A percentile compares a stretch with the other conserved stretches of the same genome.
These are phyloP conservation scores for Wallemia mellicola DNA, from an alignment of 1,284 basidiomycete species.

Conservation along the genomic window DNA sequence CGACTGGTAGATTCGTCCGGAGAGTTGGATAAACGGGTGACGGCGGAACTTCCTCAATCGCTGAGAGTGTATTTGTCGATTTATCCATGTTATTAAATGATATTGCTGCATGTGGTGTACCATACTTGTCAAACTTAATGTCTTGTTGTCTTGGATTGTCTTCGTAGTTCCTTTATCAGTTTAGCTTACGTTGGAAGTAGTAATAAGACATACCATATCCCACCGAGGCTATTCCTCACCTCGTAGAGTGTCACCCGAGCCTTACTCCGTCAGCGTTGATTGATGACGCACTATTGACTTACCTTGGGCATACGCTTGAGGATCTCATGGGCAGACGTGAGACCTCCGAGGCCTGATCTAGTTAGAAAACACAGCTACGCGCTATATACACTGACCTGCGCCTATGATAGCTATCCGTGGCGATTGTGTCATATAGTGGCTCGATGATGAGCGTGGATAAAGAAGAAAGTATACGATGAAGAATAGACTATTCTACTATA, in stretches of 20 bases:
- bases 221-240: neutral
- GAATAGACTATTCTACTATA: no score
- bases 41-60: neutral
- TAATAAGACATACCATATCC: neutral
- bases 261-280: no score
- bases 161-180: neutral
- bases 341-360: neutral
- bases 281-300: no score
- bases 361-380: neutral
- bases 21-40: neutral
- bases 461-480: no score
- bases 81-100: neutral
- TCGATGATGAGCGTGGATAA: no score
- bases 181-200: neutral
- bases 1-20: neutral
- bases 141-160: neutral
- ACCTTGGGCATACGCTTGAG: neutral
- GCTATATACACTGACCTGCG: neutral
- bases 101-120: neutral
- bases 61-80: neutral
- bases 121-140: neutral
- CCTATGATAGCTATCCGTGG: neutral
- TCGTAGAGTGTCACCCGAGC: neutral
- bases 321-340: neutral
- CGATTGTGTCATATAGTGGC: neutral